These are phyloP conservation scores for Candida insectalens DNA, from an alignment of 805 yeast species.

Conservation along the genomic window DNA sequence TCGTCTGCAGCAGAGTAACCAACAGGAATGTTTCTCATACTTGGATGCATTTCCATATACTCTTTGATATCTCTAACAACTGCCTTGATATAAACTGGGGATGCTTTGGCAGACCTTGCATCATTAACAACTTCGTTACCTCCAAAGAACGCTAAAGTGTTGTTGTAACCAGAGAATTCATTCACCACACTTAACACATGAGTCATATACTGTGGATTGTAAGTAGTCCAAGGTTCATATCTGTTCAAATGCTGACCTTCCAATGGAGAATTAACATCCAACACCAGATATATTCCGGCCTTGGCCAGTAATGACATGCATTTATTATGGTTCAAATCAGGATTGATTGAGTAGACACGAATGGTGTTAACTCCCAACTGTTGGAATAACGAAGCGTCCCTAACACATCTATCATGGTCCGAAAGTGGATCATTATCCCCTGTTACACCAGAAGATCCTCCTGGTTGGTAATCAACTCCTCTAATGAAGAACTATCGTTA, in stretches of 20 bases:
- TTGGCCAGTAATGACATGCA: constrained; percentile 89
- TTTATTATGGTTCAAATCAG: constrained; percentile 70
- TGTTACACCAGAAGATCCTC: constrained; percentile 77
- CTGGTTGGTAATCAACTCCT: constrained; percentile 95
- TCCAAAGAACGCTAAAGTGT: constrained; percentile 84
- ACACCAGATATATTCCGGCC: constrained; percentile 84
- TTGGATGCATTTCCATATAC: constrained; percentile 46
- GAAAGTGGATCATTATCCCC: constrained; percentile 62
- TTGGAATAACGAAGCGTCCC: constrained; percentile 77
- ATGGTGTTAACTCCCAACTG: constrained; percentile 79
- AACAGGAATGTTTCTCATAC: constrained; percentile 64
- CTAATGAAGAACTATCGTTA: constrained; percentile 51
- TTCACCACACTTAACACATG: constrained; percentile 75
- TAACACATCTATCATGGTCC: constrained; percentile 58
- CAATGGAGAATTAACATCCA: constrained; percentile 87
- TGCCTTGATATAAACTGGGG: constrained; percentile 74
- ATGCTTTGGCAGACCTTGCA: constrained; percentile 49
- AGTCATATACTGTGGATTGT: constrained; percentile 56
- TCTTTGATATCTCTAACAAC: constrained; percentile 72
- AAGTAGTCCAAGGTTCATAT: constrained; percentile 89
- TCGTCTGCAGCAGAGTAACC: constrained; percentile 98
- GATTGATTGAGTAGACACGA: constrained; percentile 80
- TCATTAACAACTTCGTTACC: constrained; percentile 91
- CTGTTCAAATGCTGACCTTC: constrained; percentile 73
- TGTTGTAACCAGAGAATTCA: constrained; percentile 75